Evolutionary conservation across 2,329 filamentous ascomycete genomes (phyloP), one percentile per base, ranked within the genome.

Genomic region (Colletotrichum lentis): DNA sequence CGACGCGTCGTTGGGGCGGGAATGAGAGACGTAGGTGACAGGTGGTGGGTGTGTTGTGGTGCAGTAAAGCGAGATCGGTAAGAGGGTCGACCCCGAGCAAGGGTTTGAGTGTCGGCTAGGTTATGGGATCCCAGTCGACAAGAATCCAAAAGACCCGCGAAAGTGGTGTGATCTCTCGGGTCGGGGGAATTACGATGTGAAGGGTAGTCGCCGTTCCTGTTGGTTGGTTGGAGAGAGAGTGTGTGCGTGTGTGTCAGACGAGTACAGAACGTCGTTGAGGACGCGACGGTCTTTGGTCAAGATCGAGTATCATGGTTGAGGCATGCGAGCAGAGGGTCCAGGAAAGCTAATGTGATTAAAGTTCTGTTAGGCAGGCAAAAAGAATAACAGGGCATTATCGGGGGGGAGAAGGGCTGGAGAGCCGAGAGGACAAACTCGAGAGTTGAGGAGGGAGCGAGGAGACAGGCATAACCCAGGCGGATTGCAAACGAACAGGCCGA

Each of bases 111-210:
- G 46, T 65, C 52, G 54, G 43, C 27, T 27, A 59, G n/a, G 61
- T 53, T 31, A 55, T 55, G 54, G 64, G 27, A 47, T 53, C 53
- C 60, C 46, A 64, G 64, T 53, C 46, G 18, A 41, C 22, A 18
- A 22, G 27, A 52, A 24, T 35, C 64, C 64, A 52, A 47, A 58
- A 57, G 39, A 63, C 53, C 64, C 60, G 60, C 35, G 60, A 67
- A 67, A 64, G 64, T 67, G 64, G 64, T 67, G 64, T 67, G 64
- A 67, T 67, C 64, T 67, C 43, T 58, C 22, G 46, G 60, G 46
- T n/a, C 35, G 37, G 60, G 37, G 53, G 52, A 43, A 62, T 50
- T 44, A 44, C 24, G 24, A 10, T 67, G 44, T 49, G 44, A 39
- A 20, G n/a, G 58, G 20, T 14, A 18, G 41, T 3, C n/a, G 43